Evolutionary conservation across 371 early-diverging fungal genomes (phyloP), one percentile per base, ranked within the genome.

Genomic region (Mucor indicus): DNA sequence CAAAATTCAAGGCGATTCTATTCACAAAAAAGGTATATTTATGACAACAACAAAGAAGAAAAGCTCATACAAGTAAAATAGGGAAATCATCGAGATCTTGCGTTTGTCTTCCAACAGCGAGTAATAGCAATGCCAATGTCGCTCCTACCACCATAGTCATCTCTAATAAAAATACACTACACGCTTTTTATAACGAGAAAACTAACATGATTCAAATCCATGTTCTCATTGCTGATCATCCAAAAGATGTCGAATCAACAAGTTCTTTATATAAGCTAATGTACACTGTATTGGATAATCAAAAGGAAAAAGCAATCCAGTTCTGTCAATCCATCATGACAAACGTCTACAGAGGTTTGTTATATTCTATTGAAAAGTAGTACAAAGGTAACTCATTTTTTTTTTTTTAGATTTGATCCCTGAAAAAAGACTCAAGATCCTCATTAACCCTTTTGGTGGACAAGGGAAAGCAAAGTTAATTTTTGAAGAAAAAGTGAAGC

Each of bases 401-500:
- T 6, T n/a, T n/a, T 33, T 10, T 33, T n/a, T 33, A 48, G 48
- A 48, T 39, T 31, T 39, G 15, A 48, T 48, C 31, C 21, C 48
- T 12, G 48, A 51, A 11, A 73, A 74, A 35, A 69, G 71, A 36
- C 58, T 75, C 25, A 77, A 74, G 54, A 71, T 83, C n/a, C 54
- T 90, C 6, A 62, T 88, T 20, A 89, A 91, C 48, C 91, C 91
- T 0, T 81, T 80, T 54, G 77, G 86, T 30, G 91, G 91, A 5
- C 81, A 80, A 33, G 81, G 81, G 20, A 71, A 79, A 31, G 86
- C 88, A 9, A 56, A 54, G 19, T 55, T 60, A 16, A 75, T 79
- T 21, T 89, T 75, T 60, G 54, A 79, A 29, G 38, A 53, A 2
- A 55, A 73, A 40, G 79, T 87, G 3, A 60, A 59, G 27, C 88